Evolutionary conservation across 345 rosid genomes (phyloP).

Genomic region (Linum lewisii): DNA sequence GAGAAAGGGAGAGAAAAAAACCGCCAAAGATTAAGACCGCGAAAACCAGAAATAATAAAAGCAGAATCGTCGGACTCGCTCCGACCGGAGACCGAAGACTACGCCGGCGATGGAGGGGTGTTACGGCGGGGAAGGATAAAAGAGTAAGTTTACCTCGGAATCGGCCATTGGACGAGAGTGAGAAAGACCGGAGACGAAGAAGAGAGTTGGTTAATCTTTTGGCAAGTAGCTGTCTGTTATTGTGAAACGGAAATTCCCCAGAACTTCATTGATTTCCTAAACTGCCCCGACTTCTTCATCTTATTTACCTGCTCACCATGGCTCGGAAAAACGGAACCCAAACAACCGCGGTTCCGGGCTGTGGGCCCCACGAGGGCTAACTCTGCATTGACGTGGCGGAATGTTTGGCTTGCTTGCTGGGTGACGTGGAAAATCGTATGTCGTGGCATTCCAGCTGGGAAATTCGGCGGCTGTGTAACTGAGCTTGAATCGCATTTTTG

Average conservation of each 20-base stretch:
- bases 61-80: neutral
- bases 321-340: neutral
- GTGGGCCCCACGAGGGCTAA: neutral
- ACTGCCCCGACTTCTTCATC: neutral
- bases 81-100: neutral
- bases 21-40: slow-evolving; percentile 7
- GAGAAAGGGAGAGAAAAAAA: slow-evolving; percentile 10
- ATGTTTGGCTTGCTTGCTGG: neutral
- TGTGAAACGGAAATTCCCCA: neutral
- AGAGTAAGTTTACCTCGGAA: neutral
- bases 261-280: neutral
- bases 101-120: neutral
- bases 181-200: neutral
- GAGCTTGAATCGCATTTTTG: too few species aligned
- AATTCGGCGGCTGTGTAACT: too few species aligned
- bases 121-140: neutral
- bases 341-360: neutral
- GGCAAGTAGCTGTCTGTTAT: neutral
- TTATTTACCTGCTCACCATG: neutral
- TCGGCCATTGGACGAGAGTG: slow-evolving; percentile 9
- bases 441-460: neutral
- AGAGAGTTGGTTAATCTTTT: too few species aligned
- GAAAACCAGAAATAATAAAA: neutral
- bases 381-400: neutral
- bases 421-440: neutral